Base-by-base conservation (phyloP, 2,329 filamentous ascomycete species). In the Sporothrix curviconia region DNA sequence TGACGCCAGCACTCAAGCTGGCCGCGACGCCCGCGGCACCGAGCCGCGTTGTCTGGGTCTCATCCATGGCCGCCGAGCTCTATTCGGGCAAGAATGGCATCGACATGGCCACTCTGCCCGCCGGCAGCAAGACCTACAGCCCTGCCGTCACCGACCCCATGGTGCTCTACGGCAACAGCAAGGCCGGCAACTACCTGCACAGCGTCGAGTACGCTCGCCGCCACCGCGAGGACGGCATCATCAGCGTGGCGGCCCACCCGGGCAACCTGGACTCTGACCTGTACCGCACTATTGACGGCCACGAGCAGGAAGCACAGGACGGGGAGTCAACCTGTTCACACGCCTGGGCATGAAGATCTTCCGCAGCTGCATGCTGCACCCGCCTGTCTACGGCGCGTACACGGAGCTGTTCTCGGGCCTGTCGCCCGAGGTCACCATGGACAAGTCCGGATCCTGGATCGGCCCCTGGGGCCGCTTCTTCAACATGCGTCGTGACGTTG, bases 351-450 rank as follows among this genome's bases (percentile, higher is more conserved):
- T 61, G 8, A 39, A n/a, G 4, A 4, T 54, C 2, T 56, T 60
- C n/a, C 36, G 40, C 15, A 22, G 15, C 8, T 28, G 56, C 4
- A n/a, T 65, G 17, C 52, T 63, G 44, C 47, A 66, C 56, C 60
- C 63, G n/a, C 9, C 57, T 28, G 25, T 64, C 59, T 57, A 62
- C 25, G 73, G 72, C 5, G 72, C 70, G 1, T 75, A 72, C 60
- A 74, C 72, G 0, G 68, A 72, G 66, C 60, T 75, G 6, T 75
- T 67, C 59, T 69, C 70, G 19, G 72, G 67, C 3, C 64, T 72
- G 37, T 71, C 71, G 3, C 67, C 69, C 1, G 68, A 73, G 3
- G 62, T 74, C 7, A 68, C 66, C 0, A 34, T 67, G 11, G 67
- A 67, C 25, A 64, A 67, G 39, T 58, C 59, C 8, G 66, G 62